Evolutionary conservation across 768 basidiomycete genomes (phyloP).

Genomic region (Coprinopsis marcescibilis): DNA sequence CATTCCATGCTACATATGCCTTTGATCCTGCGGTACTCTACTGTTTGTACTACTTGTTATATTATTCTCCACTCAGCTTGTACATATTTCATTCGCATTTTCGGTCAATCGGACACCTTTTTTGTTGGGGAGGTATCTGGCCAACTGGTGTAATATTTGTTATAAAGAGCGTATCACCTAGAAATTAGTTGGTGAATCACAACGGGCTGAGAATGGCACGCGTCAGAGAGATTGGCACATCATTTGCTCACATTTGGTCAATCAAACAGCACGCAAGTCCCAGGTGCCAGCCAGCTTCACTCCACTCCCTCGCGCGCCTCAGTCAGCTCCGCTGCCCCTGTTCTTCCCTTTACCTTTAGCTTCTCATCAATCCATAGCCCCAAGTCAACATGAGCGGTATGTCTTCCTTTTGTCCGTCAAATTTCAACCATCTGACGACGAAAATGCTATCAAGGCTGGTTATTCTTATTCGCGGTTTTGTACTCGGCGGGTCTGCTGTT

Average conservation of each 20-base stretch:
- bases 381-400: constrained; percentile 1
- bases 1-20: not conserved
- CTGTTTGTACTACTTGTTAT: constrained; percentile 3
- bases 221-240: too few species aligned
- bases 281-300: constrained; percentile 1
- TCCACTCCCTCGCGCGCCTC: not conserved
- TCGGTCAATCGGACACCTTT: not conserved
- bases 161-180: too few species aligned
- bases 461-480: constrained; percentile 94
- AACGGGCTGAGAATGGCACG: not conserved
- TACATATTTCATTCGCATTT: not conserved
- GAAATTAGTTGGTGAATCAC: too few species aligned
- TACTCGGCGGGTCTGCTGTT: constrained; percentile 93
- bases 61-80: not conserved
- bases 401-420: not conserved
- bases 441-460: constrained; percentile 64
- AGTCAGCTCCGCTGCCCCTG: not conserved
- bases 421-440: not conserved
- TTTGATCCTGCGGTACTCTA: not conserved
- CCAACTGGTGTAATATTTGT: too few species aligned
- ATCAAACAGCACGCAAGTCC: too few species aligned
- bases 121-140: too few species aligned
- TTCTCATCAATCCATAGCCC: not conserved
- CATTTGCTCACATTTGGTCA: too few species aligned
- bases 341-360: not conserved